Conservation (phyloP, 2,329 filamentous ascomycete genomes). For the Arthroderma sp. region DNA sequence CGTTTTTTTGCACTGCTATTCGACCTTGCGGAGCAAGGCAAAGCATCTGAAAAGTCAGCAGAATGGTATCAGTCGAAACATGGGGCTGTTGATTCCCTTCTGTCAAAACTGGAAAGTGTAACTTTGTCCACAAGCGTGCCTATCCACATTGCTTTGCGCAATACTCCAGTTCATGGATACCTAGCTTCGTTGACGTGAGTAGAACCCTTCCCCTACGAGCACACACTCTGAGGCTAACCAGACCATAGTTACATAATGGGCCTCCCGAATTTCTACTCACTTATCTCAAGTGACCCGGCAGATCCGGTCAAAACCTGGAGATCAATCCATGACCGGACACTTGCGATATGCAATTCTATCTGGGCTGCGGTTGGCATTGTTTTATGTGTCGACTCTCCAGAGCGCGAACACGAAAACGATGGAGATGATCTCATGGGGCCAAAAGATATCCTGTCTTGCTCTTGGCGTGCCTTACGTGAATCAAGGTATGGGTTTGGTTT, state of each 20-base stretch:
- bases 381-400: constrained; percentile 86
- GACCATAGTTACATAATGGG: constrained; percentile 35
- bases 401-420: constrained; percentile 53
- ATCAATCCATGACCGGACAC: constrained; percentile 35
- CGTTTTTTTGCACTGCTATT: constrained; percentile 60
- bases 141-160: constrained; percentile 52
- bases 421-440: constrained; percentile 63
- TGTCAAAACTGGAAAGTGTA: constrained; percentile 51
- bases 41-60: constrained; percentile 6
- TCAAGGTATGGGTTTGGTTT: constrained; percentile 49
- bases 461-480: constrained; percentile 89
- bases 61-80: constrained; percentile 27
- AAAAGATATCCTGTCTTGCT: constrained; percentile 86
- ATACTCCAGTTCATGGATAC: constrained; percentile 55
- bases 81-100: constrained; percentile 43
- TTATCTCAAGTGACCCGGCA: constrained; percentile 17
- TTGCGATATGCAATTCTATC: constrained; percentile 50
- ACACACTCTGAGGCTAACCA: not conserved
- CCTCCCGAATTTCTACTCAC: constrained; percentile 25
- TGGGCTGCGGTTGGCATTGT: constrained; percentile 66
- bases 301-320: constrained; percentile 17
- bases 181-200: constrained; percentile 52
- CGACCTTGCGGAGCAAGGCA: constrained; percentile 36
- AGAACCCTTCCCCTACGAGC: not conserved
- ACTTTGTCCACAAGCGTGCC: constrained; percentile 50